Base-by-base conservation (phyloP, 495 filamentous ascomycete species). In the Rusavskia elegans region DNA sequence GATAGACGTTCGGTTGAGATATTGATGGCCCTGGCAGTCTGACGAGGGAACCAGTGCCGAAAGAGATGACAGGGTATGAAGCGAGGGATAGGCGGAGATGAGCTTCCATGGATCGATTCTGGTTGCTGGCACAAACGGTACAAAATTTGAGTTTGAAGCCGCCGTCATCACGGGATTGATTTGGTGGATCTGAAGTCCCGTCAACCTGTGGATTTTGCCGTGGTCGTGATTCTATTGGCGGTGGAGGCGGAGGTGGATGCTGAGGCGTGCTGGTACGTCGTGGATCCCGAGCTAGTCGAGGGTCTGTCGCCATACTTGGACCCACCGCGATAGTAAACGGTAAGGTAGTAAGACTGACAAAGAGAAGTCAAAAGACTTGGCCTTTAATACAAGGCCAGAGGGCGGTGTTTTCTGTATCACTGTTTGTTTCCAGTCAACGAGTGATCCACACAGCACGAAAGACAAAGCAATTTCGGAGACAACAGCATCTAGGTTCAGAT, bases 21-120 rank as follows among this genome's bases (percentile, higher is more conserved):
- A 95, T 89, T 16, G 83, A 82, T 1, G 93, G 92, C 0, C 93
- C 93, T 2, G 93, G 93, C 1, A 99, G 78, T 35, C 93, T 87
- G 50, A 99, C 93, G 2, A 94, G 79, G 27, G 87, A 93, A 51
- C 93, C 93, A 1, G 93, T 99, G 52, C 93, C 93, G 67, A 99
- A 99, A 16, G 90, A 96, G 59, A 97, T 92, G 57, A 94, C 89
- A 21, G 92, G 93, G 66, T 87, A 96, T n/a, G 82, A 68, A 25
- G 87, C 84, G 46, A 81, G 71, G 8, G 93, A 82, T 27, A 99
- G 81, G 32, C 84, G 83, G 20, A 95, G 81, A 67, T 99, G 93
- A 11, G 88, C 89, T 76, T 98, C 92, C 92, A 98, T 98, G 5
- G 89, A 87, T 68, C 85, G 81, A 62, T 97, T 96, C 59, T 96